Base-by-base conservation (phyloP, 2,329 filamentous ascomycete species). In the Akanthomyces muscarius region DNA sequence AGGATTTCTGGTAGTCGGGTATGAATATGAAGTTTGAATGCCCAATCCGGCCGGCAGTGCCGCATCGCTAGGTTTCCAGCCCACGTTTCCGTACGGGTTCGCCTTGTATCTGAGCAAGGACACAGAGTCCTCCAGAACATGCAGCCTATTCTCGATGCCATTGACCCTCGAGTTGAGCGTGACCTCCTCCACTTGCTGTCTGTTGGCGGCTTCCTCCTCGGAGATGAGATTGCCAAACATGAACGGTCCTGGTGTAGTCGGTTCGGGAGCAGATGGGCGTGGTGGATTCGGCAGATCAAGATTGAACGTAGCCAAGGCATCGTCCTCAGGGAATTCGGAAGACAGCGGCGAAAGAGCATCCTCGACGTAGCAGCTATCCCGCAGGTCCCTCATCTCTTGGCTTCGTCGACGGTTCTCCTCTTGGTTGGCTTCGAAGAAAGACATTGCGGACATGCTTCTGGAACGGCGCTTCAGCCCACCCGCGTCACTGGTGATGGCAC, bases 311-410 rank as follows among this genome's bases (percentile, higher is more conserved):
- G 18, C 50, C 48, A 61, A n/a, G 16, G 48, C 75, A 52, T 77
- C 73, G 58, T 67, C 66, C 42, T 79, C 76, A n/a, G 77, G 75
- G 23, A 72, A 72, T 50, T 75, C 72, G 3, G 83, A 83, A 4
- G 83, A 82, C 38, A 81, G 72, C 0, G 83, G 82, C 7, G 84
- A 86, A 61, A 63, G 53, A 21, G 53, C 45, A n/a, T 81, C 70
- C 57, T 81, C 75, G 1, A 77, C 78, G 0, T 78, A 81, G 66
- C 86, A 85, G 65, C 85, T 87, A 68, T 84, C 81, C 64, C 86
- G 79, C 85, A 86, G 88, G 68, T 85, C 86, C 14, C 83, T 81
- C 45, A 88, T 86, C 71, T 89, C 86, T 62, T 86, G 84, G 69
- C 84, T 88, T 36, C 85, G 81, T 42, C 84, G 80, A 50, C 85